Evolutionary conservation across 805 yeast species (phyloP).

Genomic region (Candida ponderosae): DNA sequence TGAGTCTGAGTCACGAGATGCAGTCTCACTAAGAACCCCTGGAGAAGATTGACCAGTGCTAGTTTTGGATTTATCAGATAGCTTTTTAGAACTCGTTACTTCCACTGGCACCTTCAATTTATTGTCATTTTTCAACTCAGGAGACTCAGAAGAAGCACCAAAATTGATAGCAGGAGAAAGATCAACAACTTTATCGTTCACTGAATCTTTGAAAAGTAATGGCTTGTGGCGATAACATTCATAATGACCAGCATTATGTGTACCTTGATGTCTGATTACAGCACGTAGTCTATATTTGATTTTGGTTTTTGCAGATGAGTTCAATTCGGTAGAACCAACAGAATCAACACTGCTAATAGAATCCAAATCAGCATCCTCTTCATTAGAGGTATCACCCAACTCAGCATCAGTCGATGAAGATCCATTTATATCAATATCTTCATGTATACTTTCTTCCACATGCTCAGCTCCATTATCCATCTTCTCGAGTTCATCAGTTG

Average conservation of each 20-base stretch:
- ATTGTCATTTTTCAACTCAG: background rate
- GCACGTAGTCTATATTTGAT: conserved; percentile 57
- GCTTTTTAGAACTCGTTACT: conserved; percentile 1
- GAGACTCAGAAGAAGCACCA: background rate
- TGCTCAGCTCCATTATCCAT: background rate
- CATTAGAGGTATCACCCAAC: conserved; percentile 15
- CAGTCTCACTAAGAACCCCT: conserved; percentile 5
- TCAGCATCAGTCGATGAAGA: conserved; percentile 5
- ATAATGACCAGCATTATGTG: conserved; percentile 85
- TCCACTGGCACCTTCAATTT: no score
- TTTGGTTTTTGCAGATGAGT: conserved; percentile 17
- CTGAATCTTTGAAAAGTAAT: conserved; percentile 26
- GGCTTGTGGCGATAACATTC: conserved; percentile 84
- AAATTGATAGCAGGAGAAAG: conserved; percentile 22
- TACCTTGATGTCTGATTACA: conserved; percentile 78
- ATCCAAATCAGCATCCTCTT: conserved; percentile 4
- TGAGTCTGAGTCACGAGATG: conserved; percentile 10
- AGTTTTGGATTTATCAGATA: conserved; percentile 4
- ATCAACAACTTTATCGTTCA: conserved; percentile 19
- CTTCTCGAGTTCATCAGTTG: conserved; percentile 7
- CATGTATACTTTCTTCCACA: conserved; percentile 8
- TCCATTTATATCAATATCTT: conserved; percentile 4
- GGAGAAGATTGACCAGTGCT: conserved; percentile 2
- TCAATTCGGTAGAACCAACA: conserved; percentile 7
- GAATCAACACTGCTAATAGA: background rate